phyloP scores from a whole-genome alignment of 371 early-diverging fungal species.

The Mucor indicus region DNA sequence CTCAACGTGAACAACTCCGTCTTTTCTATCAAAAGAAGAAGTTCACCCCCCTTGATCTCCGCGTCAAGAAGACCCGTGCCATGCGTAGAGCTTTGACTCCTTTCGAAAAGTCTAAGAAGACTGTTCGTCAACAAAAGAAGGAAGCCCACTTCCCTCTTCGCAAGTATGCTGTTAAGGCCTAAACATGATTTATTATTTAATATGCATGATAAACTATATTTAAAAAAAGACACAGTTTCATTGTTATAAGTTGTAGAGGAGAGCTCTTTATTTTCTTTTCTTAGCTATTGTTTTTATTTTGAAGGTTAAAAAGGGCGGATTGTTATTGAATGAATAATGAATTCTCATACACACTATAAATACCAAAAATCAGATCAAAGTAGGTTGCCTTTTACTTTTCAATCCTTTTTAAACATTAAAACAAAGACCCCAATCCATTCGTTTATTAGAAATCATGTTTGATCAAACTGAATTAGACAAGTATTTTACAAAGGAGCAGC shows the following conservation, averaged over 20 bases:
- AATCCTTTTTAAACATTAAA: no score
- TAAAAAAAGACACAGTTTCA: not conserved
- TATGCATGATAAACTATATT: not conserved
- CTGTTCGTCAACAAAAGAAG: slow-evolving; percentile 81
- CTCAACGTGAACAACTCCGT: slow-evolving; percentile 82
- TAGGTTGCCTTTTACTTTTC: no score
- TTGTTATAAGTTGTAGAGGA: not conserved
- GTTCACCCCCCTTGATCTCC: slow-evolving; percentile 90
- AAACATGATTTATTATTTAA: slow-evolving; percentile 27
- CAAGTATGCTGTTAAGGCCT: slow-evolving; percentile 85
- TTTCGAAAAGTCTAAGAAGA: slow-evolving; percentile 69
- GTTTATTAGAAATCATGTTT: not conserved
- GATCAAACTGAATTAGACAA: slow-evolving; percentile 1
- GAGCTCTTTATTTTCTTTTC: not conserved
- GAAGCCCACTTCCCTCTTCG: slow-evolving; percentile 83
- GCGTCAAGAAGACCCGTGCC: slow-evolving; percentile 96
- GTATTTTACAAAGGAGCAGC: slow-evolving; percentile 6
- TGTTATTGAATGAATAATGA: not conserved
- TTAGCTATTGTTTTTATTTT: not conserved
- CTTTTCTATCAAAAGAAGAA: slow-evolving; percentile 87
- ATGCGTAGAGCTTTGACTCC: slow-evolving; percentile 92
- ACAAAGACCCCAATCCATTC: slow-evolving; percentile 1
- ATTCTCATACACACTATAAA: not conserved
- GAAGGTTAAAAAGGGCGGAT: not conserved
- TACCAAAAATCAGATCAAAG: not conserved